Conservation (phyloP, 176 grass and related monocot genomes). For the Ampelocalamus luodianensis region DNA sequence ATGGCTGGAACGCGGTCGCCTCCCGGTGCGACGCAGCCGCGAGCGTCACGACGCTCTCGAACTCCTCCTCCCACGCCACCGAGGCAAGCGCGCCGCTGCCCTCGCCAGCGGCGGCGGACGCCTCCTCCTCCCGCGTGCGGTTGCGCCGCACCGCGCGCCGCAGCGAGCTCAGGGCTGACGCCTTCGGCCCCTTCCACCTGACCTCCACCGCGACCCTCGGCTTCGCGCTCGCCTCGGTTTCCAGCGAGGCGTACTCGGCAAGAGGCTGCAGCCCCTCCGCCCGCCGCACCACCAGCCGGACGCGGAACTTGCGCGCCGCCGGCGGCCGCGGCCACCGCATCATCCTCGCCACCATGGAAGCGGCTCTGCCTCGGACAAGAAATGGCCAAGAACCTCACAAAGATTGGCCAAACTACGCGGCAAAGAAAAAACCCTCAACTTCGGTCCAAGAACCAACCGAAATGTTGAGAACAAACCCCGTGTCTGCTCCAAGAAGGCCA, state of each 20-base stretch:
- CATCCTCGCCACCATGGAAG: constrained; percentile 75
- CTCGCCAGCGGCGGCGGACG: constrained; percentile 7
- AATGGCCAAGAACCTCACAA: not conserved
- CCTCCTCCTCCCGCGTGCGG: constrained; percentile 71
- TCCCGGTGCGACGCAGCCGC: constrained; percentile 67
- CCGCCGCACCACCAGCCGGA: constrained; percentile 66
- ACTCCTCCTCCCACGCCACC: constrained; percentile 81
- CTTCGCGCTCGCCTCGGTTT: not conserved
- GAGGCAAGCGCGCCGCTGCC: not conserved
- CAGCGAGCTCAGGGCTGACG: constrained; percentile 71
- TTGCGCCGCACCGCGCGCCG: constrained; percentile 77
- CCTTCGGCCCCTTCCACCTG: constrained; percentile 86
- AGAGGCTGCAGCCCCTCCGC: constrained; percentile 42
- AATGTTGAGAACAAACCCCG: not conserved
- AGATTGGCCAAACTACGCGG: constrained; percentile 14
- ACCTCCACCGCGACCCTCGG: constrained; percentile 61
- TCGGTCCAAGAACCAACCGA: constrained; percentile 16
- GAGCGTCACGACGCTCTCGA: constrained; percentile 70
- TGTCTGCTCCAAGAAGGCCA: not conserved
- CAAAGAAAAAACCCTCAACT: not conserved
- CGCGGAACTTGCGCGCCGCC: constrained; percentile 72
- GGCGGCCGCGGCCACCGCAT: constrained; percentile 92
- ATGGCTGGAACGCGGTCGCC: constrained; percentile 64
- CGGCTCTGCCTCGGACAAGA: not conserved
- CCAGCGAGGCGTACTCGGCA: not conserved